phyloP scores from a whole-genome alignment of 2,329 filamentous ascomycete species.

The Cercospora brassicicola region DNA sequence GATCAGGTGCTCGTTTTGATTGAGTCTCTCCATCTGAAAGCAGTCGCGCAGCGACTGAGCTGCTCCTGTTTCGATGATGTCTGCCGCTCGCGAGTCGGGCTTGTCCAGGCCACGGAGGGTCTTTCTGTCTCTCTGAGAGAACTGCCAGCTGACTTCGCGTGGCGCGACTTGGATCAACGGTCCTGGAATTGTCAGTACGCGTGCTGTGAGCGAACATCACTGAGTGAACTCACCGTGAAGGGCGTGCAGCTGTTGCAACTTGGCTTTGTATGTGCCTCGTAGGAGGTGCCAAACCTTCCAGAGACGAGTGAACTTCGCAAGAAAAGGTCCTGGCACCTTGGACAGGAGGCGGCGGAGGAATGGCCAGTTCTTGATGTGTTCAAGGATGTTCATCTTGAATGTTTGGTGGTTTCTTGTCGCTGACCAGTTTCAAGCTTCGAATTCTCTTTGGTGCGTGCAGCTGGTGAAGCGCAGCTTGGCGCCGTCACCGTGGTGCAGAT shows the following conservation, averaged over 20 bases:
- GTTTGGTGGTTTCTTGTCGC: not conserved
- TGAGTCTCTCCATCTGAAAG: conserved; percentile 24
- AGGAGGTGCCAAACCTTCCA: conserved; percentile 27
- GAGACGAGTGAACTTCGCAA: conserved; percentile 26
- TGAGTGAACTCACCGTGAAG: conserved; percentile 17
- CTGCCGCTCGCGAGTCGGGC: no score
- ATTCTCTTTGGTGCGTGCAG: not conserved
- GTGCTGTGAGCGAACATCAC: not conserved
- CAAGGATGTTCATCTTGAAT: conserved; percentile 9
- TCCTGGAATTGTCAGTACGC: conserved; percentile 13
- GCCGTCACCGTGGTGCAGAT: not conserved
- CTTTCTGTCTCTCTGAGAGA: not conserved
- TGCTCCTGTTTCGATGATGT: no score
- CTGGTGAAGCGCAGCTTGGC: not conserved
- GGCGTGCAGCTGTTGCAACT: conserved; percentile 20
- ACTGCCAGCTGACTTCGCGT: conserved; percentile 11
- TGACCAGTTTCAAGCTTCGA: not conserved
- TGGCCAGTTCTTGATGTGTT: conserved; percentile 7
- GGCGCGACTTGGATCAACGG: conserved; percentile 25
- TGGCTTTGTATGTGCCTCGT: conserved; percentile 24
- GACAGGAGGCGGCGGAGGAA: conserved; percentile 11
- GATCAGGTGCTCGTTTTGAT: conserved; percentile 22
- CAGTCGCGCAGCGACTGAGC: not conserved
- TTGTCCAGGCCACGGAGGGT: no score
- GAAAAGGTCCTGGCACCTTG: conserved; percentile 23